Conservation (phyloP, 257 asterid species). For the Solanum bulbocastanum region DNA sequence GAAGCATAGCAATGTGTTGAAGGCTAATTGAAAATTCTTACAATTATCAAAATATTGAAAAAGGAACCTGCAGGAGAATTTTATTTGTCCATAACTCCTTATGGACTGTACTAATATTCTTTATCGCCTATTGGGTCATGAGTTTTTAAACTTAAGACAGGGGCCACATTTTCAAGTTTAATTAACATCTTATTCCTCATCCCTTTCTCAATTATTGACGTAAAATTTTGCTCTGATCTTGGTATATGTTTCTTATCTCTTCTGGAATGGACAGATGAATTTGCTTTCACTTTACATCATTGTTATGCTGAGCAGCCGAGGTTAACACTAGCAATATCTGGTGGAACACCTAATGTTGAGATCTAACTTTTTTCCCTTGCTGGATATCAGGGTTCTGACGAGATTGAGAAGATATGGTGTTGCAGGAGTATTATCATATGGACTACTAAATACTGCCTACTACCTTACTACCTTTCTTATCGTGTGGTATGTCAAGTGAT, state of each 20-base stretch:
- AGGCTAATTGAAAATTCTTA: background rate
- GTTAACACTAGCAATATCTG: background rate
- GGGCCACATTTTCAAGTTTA: background rate
- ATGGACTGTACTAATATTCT: background rate
- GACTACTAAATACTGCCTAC: slow-evolving; percentile 80
- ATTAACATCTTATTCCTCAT: background rate
- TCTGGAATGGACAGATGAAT: background rate
- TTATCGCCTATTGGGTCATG: background rate
- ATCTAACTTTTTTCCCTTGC: slow-evolving; percentile 13
- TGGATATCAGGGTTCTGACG: slow-evolving; percentile 43
- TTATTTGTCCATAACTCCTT: background rate
- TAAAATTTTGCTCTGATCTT: background rate
- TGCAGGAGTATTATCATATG: slow-evolving; percentile 82
- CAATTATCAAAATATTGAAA: background rate
- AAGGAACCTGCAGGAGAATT: background rate
- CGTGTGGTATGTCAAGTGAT: slow-evolving; percentile 50
- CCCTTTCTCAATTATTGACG: background rate
- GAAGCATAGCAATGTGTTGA: background rate
- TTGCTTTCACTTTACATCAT: background rate
- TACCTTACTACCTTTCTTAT: slow-evolving; percentile 76
- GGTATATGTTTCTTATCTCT: background rate
- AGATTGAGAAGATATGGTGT: slow-evolving; percentile 72
- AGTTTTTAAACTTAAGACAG: background rate
- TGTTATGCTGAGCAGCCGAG: background rate
- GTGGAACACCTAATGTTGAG: background rate